Evolutionary conservation across 1,139 yeast genomes (phyloP).

Genomic region (Yarrowia galli): DNA sequence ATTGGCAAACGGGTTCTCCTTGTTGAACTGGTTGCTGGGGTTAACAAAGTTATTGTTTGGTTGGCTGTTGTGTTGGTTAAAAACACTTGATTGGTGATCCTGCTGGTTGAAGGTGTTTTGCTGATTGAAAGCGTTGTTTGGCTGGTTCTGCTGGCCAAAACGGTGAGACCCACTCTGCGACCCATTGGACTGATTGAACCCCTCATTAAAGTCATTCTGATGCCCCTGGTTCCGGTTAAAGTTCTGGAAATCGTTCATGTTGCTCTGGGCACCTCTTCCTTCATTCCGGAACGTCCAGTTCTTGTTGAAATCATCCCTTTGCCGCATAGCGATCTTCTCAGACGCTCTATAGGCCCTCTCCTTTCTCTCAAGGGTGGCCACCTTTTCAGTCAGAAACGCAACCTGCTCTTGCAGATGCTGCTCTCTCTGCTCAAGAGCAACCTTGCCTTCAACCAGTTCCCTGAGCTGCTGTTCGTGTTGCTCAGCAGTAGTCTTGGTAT

Average conservation of each 20-base stretch:
- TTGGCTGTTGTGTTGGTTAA: background rate
- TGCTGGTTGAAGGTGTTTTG: background rate
- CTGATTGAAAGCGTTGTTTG: too few species aligned
- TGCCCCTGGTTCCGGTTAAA: background rate
- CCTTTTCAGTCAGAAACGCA: background rate
- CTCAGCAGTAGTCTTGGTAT: background rate
- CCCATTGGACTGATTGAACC: background rate
- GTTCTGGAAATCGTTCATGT: background rate
- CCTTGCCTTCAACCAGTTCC: background rate
- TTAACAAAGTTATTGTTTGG: background rate
- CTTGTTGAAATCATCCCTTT: background rate
- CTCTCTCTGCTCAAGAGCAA: background rate
- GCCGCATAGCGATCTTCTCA: background rate
- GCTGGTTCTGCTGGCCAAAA: too few species aligned
- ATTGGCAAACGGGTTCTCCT: background rate
- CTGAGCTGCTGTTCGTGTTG: background rate
- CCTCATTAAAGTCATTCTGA: background rate
- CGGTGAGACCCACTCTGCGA: background rate
- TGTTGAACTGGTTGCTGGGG: background rate
- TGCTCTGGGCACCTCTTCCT: background rate
- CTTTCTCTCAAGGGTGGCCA: slow-evolving; percentile 1
- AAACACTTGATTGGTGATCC: too few species aligned
- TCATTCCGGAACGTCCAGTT: background rate
- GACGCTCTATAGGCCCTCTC: slow-evolving; percentile 2
- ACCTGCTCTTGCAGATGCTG: slow-evolving; percentile 17